phyloP scores from a whole-genome alignment of 768 basidiomycete species.

The Phlebiopsis flavidoalba region DNA sequence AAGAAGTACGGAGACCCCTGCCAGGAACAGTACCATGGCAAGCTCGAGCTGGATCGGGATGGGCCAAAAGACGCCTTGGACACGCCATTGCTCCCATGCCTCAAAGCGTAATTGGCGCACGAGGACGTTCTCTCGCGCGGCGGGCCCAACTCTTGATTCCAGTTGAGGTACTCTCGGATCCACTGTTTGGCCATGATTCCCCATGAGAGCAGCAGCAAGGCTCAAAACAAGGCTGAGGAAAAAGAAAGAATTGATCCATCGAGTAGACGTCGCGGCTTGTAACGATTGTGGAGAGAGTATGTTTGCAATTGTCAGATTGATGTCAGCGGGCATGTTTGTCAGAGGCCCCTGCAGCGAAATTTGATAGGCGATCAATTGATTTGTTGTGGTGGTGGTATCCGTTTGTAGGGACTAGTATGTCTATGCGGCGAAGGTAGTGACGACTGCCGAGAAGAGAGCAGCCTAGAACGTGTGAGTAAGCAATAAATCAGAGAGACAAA shows the following conservation, averaged over 20 bases:
- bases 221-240: slow-evolving; percentile 3
- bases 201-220: slow-evolving; percentile 1
- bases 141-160: not conserved
- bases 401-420: not conserved
- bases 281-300: not conserved
- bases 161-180: slow-evolving; percentile 3
- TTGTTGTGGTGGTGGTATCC: not conserved
- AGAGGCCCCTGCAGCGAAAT: slow-evolving; percentile 9
- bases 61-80: not conserved
- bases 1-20: not conserved
- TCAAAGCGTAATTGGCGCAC: slow-evolving; percentile 1
- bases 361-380: slow-evolving; percentile 3
- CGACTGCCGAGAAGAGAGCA: not conserved
- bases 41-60: slow-evolving; percentile 3
- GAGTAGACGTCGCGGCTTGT: not conserved
- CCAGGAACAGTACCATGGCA: slow-evolving; percentile 3
- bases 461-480: not conserved
- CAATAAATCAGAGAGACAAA: not conserved
- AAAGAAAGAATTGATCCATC: slow-evolving; percentile 1
- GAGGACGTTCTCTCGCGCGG: not conserved
- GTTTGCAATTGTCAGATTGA: not conserved
- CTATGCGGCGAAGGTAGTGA: not conserved
- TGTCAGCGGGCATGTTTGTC: not conserved
- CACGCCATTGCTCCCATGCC: not conserved
- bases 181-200: slow-evolving; percentile 6